A percentile compares a stretch with the other conserved stretches of the same genome.
Conservation (phyloP, 768 basidiomycete genomes). For the Neoboletus magnificus region DNA sequence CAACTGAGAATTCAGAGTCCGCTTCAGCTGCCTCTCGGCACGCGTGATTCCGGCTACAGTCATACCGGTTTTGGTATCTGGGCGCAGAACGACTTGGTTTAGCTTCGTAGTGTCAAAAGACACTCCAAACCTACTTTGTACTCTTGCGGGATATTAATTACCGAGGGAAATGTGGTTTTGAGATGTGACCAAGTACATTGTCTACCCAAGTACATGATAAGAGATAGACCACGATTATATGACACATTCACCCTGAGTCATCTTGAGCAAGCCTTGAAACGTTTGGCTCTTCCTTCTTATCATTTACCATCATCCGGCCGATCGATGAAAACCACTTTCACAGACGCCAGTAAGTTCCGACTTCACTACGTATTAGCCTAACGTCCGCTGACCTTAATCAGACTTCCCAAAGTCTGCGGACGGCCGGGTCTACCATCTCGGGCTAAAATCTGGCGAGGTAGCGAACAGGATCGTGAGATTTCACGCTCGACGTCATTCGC, state of each 20-base stretch:
- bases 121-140: too few species aligned
- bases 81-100: neutral
- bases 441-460: conserved; percentile 70
- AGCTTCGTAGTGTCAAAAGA: neutral
- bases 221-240: neutral
- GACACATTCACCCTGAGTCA: conserved; percentile 10
- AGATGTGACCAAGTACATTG: neutral
- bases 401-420: conserved; percentile 77
- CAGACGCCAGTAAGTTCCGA: conserved; percentile 60
- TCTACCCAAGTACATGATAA: too few species aligned
- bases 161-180: neutral
- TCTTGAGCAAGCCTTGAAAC: too few species aligned
- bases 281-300: neutral
- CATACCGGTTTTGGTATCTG: too few species aligned
- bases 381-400: conserved; percentile 24
- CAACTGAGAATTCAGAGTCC: neutral
- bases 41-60: too few species aligned
- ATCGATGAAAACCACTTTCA: conserved; percentile 58
- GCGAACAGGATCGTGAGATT: conserved; percentile 70
- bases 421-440: conserved; percentile 76
- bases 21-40: neutral
- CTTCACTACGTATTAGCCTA: neutral
- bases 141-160: neutral
- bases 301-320: neutral
- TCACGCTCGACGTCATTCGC: neutral